Conservation (phyloP, 257 asterid species). For the Pogostemon cablin region DNA sequence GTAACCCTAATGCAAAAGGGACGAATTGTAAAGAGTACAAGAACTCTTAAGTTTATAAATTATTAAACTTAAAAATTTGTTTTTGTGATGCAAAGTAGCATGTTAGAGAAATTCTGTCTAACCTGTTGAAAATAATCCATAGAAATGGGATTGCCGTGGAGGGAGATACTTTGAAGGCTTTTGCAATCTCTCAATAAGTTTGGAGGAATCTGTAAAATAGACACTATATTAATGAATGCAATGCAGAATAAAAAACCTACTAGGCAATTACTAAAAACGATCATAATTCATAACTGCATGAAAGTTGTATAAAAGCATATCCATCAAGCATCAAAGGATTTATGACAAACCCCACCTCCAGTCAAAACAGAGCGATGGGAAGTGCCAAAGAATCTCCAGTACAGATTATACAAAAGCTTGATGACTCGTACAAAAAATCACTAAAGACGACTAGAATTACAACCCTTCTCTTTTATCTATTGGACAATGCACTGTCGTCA, state of each 20-base stretch:
- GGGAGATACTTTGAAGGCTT: constrained; percentile 79
- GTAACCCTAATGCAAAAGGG: no score
- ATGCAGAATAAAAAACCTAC: constrained; percentile 16
- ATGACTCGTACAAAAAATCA: no score
- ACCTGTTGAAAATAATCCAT: constrained; percentile 96
- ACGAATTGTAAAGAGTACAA: no score
- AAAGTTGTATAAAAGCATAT: background rate
- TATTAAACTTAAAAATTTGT: no score
- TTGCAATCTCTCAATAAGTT: constrained; percentile 79
- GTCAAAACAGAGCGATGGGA: background rate
- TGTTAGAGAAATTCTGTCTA: background rate
- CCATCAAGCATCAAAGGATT: constrained; percentile 3
- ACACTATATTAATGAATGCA: constrained; percentile 22
- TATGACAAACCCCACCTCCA: constrained; percentile 2
- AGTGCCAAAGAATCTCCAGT: background rate
- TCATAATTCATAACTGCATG: background rate
- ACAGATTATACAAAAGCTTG: no score
- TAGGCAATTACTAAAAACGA: background rate
- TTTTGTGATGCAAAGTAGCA: no score
- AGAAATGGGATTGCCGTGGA: constrained; percentile 90
- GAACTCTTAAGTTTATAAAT: no score
- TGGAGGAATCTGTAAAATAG: constrained; percentile 65
- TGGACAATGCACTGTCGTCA: no score
- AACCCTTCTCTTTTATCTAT: background rate
- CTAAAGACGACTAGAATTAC: background rate